Evolutionary conservation across 2,329 filamentous ascomycete species (phyloP), one percentile per base, ranked within the genome.

Genomic region (Endoconidiophora laricicola): DNA sequence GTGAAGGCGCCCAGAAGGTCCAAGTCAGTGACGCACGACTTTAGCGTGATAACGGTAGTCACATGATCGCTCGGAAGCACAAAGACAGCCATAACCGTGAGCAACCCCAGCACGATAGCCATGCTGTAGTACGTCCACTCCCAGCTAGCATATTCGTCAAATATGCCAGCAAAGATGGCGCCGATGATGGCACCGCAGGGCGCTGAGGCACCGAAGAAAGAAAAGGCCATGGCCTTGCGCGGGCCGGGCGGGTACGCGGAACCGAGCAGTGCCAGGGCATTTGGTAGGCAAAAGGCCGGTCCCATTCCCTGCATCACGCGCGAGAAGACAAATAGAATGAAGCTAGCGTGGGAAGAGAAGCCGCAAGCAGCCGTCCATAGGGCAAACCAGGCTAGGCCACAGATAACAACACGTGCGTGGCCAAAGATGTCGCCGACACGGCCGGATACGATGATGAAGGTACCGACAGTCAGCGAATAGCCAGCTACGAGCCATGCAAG

Each of bases 251-350:
- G 62, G 55, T 80, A 82, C 0, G 71, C 68, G 0, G 66, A 65
- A 2, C 77, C 78, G 0, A 83, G 60, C 10, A 85, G 66, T 2
- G 78, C 79, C 20, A 83, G 61, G 0, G 68, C 76, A 54, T 81
- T 84, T 0, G 81, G 80, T 22, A 83, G 64, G 9, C 71, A 63
- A 33, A 84, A 65, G 0, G 78, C 77, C 0, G 77, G 74, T 0
- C 80, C 81, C 16, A 80, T 69, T 0, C 76, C 75, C 54, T 79
- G 75, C 2, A 78, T 59, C 0, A 70, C 72, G 4, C 76, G 66
- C n/a, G 67, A 65, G 20, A 53, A 45, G 14, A 56, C 51, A 37
- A 54, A 56, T 14, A 56, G 51, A 36, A 70, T 63, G 52, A 72
- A 65, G 56, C 76, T 75, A 10, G 73, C 61, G 48, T 60, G 60